Base-by-base conservation (phyloP, 495 filamentous ascomycete species). In the Chlorociboria aeruginascens region DNA sequence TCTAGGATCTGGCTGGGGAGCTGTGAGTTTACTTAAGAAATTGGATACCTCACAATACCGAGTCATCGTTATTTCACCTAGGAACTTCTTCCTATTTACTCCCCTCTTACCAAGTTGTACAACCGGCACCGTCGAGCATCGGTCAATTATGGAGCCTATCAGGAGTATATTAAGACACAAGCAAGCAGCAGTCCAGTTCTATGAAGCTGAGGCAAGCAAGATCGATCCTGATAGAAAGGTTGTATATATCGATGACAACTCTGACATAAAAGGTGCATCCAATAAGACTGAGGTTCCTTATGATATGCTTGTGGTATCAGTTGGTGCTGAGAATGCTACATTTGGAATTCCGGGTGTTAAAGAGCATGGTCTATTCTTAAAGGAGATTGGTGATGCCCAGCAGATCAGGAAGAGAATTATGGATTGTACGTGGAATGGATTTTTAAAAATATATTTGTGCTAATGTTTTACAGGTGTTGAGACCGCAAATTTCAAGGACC, bases 31-130 rank as follows among this genome's bases (percentile, higher is more conserved):
- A 34, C 77, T 99, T 52, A 99, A 99, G 80, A 95, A 90, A 61
- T 80, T 98, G 59, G 93, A 98, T 63, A 95, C 92, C 40, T 82
- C 90, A 59, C 93, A 96, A 75, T 98, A 95, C 76, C 97, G 97
- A 69, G 92, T 98, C 62, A 66, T 95, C 66, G 86, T 98, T 55
- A 83, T 88, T 64, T 96, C 90, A 36, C 92, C 92, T 46, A 86
- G 92, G 57, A 97, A 97, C 69, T 99, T 92, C 77, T 99, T 99
- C 81, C 83, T 99, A 49, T 99, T 97, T 76, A 99, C 93, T 13
- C 92, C 92, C 36, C 78, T 99, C 39, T 77, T 99, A 36, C 92
- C 92, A 44, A 95, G 88, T 62, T 97, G 93, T 68, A 96, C 92
- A 20, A 95, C 87, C 43, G 92, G 93, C 63, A 82, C 85, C 55